These are phyloP conservation scores for Fusarium tupiense DNA, from an alignment of 2,329 filamentous ascomycete species.

Conservation along the genomic window DNA sequence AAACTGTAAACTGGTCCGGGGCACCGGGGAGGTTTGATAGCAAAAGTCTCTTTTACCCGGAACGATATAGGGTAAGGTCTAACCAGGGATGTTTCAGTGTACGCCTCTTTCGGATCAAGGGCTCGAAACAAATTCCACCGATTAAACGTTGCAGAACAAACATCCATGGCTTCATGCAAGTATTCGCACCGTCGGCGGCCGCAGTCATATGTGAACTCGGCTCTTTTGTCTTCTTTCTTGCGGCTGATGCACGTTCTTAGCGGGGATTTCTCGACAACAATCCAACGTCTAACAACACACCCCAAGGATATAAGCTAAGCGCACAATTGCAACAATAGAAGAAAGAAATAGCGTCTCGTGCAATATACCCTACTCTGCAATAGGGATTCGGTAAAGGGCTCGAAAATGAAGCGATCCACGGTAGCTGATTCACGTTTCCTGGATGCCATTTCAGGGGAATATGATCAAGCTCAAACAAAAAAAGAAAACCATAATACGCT, in stretches of 20 bases:
- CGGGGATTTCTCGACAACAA: not conserved
- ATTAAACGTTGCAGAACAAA: constrained; percentile 9
- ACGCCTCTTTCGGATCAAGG: constrained; percentile 15
- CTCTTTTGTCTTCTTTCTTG: not conserved
- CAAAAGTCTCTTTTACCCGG: not conserved
- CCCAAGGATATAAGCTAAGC: constrained; percentile 11
- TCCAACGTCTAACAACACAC: constrained; percentile 26
- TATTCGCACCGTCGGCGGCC: constrained; percentile 11
- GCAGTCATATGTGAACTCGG: constrained; percentile 7
- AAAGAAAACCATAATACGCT: not conserved
- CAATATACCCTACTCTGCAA: not conserved
- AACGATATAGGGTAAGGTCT: constrained; percentile 32
- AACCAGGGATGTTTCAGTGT: not conserved
- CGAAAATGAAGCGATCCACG: not conserved
- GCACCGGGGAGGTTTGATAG: constrained; percentile 3
- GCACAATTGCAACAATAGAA: not conserved
- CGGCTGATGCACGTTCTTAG: constrained; percentile 1
- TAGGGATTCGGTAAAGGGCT: not conserved
- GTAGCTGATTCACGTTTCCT: not conserved
- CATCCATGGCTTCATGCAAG: constrained; percentile 18
- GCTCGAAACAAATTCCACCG: constrained; percentile 14
- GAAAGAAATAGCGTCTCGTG: not conserved
- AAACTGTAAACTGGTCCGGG: not conserved
- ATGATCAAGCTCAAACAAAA: not conserved
- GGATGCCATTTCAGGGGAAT: not conserved